Conservation (phyloP, 2,329 filamentous ascomycete genomes). For the Arthroderma sp. region DNA sequence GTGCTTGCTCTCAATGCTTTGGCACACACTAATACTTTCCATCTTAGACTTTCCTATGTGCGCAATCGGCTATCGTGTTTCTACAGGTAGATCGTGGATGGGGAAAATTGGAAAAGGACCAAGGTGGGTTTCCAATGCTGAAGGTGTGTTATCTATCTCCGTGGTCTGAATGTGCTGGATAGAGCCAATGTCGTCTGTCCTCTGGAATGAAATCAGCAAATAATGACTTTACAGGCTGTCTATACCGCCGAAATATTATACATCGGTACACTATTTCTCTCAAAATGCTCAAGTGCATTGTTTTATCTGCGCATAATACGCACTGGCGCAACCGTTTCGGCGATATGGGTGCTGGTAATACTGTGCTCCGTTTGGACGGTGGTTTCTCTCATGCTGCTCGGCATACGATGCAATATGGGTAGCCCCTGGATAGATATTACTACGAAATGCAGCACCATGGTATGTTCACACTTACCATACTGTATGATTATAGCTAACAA, state of each 20-base stretch:
- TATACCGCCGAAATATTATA: constrained; percentile 32
- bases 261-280: constrained; percentile 26
- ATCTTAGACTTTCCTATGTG: constrained; percentile 20
- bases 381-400: constrained; percentile 24
- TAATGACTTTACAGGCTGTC: constrained; percentile 15
- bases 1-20: constrained; percentile 9
- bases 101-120: constrained; percentile 21
- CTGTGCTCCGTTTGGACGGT: constrained; percentile 21
- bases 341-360: constrained; percentile 20
- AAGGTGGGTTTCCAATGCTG: constrained; percentile 17
- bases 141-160: constrained; percentile 19
- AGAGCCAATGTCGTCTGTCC: neutral
- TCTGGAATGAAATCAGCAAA: neutral
- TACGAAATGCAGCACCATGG: constrained; percentile 19
- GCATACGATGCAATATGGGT: constrained; percentile 24
- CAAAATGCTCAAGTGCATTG: constrained; percentile 29
- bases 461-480: constrained; percentile 12
- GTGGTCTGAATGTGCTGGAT: neutral
- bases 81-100: constrained; percentile 27
- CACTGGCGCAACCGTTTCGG: constrained; percentile 18
- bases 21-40: constrained; percentile 2
- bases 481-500: neutral
- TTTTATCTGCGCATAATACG: constrained; percentile 29
- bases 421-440: constrained; percentile 24
- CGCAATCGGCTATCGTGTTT: constrained; percentile 28